phyloP scores from a whole-genome alignment of 148 eudicot species.

The Diospyros kaki region DNA sequence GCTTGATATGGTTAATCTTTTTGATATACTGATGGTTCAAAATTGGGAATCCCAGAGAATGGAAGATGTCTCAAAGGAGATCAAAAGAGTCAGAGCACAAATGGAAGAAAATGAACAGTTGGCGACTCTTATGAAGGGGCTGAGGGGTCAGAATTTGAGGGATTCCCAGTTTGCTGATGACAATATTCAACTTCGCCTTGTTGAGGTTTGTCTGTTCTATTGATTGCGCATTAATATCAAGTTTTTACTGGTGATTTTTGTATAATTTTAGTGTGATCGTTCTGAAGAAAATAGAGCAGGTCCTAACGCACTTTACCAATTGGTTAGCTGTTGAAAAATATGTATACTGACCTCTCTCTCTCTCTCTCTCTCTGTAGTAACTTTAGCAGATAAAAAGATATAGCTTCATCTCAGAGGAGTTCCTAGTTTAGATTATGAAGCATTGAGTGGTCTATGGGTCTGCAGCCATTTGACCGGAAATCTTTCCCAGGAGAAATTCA shows the following conservation, averaged over 20 bases:
- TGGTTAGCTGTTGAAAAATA: background rate
- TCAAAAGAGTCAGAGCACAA: slow-evolving; percentile 88
- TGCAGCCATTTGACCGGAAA: background rate
- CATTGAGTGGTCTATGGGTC: background rate
- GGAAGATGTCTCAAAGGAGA: slow-evolving; percentile 84
- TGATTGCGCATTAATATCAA: background rate
- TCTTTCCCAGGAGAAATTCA: background rate
- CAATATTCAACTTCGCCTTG: slow-evolving; percentile 72
- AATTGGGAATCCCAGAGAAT: slow-evolving; percentile 56
- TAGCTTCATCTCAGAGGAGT: background rate
- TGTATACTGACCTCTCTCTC: no score
- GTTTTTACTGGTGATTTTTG: background rate
- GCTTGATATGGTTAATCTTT: background rate
- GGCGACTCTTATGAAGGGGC: slow-evolving; percentile 86
- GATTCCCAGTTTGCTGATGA: slow-evolving; percentile 90
- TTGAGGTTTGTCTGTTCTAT: slow-evolving; percentile 59
- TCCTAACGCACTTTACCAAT: background rate
- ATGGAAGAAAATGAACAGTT: slow-evolving; percentile 96
- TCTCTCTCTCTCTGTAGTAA: no score
- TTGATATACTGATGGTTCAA: slow-evolving; percentile 5
- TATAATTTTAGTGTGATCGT: no score
- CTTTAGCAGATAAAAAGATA: no score
- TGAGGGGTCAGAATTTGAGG: slow-evolving; percentile 87
- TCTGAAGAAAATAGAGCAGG: background rate
- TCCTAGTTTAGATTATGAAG: background rate